Evolutionary conservation across 2,329 filamentous ascomycete species (phyloP), one percentile per base, ranked within the genome.

Genomic region (Zopfia rhizophila): DNA sequence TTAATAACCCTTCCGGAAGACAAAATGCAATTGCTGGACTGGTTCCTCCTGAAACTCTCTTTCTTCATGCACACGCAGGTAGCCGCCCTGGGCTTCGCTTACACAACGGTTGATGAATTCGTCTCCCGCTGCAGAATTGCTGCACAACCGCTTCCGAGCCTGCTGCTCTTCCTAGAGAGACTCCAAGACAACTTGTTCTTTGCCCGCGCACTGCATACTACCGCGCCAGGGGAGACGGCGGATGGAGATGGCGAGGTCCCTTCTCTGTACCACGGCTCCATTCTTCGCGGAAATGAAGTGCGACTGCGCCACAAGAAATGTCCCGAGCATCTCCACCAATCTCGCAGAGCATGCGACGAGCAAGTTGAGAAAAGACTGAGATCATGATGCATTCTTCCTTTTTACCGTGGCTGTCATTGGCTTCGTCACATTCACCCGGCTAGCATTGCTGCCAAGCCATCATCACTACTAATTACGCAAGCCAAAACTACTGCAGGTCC

Each of bases 21-120:
- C n/a, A n/a, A n/a, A n/a, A 27, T 27, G n/a, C 8, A 18, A 23
- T 31, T 32, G 23, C 37, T 36, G 42, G 39, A 33, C 10, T 31
- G 31, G 33, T 18, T 36, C 38, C 19, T 38, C 28, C 47, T 55
- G 51, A 56, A 56, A 58, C 55, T 21, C 38, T 31, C 21, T 35
- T 24, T 38, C 28, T 39, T 42, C 38, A 50, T 45, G 43, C 44
- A 36, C 25, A 29, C 38, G 45, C 49, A 51, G 44, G 40, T 52
- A 45, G 47, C 50, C 47, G 49, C 52, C 41, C 44, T 43, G 33
- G 29, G 38, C 19, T 16, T 37, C 36, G 32, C 42, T 45, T 27
- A 24, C 27, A 10, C 21, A 35, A 35, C 33, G 13, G 38, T 39
- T 21, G 23, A 31, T 27, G 31, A 35, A 30, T 7, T 35, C 23